A percentile compares a stretch with the other conserved stretches of the same genome.
These are phyloP conservation scores for Chlamydomonas schloesseri DNA, from an alignment of 139 green algal species.

Conservation along the genomic window DNA sequence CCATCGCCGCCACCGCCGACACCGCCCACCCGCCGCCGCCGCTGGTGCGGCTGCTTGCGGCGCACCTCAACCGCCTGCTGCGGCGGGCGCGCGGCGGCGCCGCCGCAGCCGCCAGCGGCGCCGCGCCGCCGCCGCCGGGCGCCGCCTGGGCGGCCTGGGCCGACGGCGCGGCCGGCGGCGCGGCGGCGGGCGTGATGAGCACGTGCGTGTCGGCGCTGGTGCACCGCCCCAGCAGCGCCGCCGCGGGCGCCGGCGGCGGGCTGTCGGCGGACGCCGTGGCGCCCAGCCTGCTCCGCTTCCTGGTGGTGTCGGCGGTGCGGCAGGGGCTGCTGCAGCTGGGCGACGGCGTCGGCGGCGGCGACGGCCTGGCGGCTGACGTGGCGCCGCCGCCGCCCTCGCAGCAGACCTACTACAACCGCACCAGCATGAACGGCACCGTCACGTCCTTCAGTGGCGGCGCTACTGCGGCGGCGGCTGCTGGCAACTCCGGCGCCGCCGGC, in stretches of 20 bases:
- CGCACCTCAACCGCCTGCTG: background rate
- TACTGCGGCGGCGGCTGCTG: no score
- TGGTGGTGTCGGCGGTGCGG: background rate
- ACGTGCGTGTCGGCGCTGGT: background rate
- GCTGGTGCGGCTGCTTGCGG: background rate
- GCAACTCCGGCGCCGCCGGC: no score
- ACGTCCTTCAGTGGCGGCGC: background rate
- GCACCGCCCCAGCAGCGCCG: background rate
- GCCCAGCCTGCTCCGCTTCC: conserved; percentile 2
- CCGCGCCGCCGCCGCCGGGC: background rate
- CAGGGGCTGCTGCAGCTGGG: background rate
- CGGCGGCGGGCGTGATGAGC: background rate
- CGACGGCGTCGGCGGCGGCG: background rate
- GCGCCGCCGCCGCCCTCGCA: background rate
- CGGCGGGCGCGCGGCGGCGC: background rate
- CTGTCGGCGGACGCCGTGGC: background rate
- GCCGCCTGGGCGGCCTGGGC: background rate
- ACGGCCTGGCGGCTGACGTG: no score
- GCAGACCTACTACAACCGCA: background rate
- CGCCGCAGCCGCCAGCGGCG: background rate
- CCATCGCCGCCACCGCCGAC: no score
- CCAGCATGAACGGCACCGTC: background rate
- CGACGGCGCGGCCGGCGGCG: background rate
- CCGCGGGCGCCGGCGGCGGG: background rate
- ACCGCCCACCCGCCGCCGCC: background rate